Evolutionary conservation across 495 filamentous ascomycete genomes (phyloP).

Genomic region (Podospora conica): DNA sequence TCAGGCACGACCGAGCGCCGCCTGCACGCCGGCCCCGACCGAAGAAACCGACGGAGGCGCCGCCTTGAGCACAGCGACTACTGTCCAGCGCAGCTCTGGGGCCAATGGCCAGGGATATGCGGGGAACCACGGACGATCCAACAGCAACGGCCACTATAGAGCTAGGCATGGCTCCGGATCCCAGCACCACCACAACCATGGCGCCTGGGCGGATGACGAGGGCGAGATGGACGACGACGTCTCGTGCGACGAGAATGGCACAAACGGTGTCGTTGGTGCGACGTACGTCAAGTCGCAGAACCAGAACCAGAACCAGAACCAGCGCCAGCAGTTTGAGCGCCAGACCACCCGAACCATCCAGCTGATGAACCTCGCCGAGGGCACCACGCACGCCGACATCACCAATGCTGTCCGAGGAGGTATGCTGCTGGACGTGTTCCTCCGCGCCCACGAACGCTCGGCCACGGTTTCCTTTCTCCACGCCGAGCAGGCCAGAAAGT

Average conservation of each 20-base stretch:
- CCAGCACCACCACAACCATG: constrained; percentile 10
- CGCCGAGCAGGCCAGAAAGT: constrained; percentile 55
- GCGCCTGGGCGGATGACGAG: constrained; percentile 24
- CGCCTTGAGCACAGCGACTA: constrained; percentile 15
- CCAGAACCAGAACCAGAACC: constrained; percentile 13
- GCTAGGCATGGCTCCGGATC: not conserved
- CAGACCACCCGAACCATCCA: constrained; percentile 57
- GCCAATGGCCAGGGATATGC: constrained; percentile 2
- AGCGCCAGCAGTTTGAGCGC: constrained; percentile 26
- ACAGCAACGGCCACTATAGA: not conserved
- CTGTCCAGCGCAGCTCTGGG: not conserved
- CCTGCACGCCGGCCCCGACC: constrained; percentile 10
- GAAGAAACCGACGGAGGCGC: constrained; percentile 25
- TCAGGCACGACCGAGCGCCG: constrained; percentile 14
- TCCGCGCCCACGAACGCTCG: constrained; percentile 54
- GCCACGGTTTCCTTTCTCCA: constrained; percentile 69
- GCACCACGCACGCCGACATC: constrained; percentile 60
- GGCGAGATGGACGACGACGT: constrained; percentile 21
- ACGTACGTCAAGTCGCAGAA: constrained; percentile 15
- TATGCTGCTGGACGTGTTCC: constrained; percentile 60
- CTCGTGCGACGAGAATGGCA: constrained; percentile 17
- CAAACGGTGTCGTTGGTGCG: constrained; percentile 18
- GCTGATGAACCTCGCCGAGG: constrained; percentile 58
- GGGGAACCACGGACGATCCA: not conserved
- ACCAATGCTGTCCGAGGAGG: constrained; percentile 63